Percentiles rank a stretch among this genome's conserved stretches.
phyloP scores from a whole-genome alignment of 1,284 basidiomycete genomes.

The Sanghuangporus sanghuang region DNA sequence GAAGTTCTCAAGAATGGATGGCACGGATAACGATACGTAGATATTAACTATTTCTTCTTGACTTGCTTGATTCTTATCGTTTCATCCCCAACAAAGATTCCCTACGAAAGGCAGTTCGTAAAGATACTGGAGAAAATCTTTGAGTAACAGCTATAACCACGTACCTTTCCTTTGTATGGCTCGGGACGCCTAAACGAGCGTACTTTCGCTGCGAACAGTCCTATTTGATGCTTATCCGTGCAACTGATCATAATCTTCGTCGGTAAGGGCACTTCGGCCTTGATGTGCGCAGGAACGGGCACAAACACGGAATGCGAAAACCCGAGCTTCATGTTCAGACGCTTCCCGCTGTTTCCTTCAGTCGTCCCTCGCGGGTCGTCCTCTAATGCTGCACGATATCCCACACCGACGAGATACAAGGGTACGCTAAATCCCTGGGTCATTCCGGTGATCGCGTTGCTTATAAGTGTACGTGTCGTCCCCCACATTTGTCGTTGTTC shows the following conservation, averaged over 20 bases:
- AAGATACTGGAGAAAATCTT: not conserved
- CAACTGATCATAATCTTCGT: constrained; percentile 67
- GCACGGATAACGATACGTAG: not conserved
- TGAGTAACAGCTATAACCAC: constrained; percentile 25
- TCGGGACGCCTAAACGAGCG: constrained; percentile 86
- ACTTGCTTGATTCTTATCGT: constrained; percentile 86
- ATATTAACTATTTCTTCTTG: constrained; percentile 80
- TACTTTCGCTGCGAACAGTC: constrained; percentile 86
- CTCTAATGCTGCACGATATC: constrained; percentile 88
- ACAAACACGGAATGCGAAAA: constrained; percentile 86
- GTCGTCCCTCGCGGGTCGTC: constrained; percentile 66
- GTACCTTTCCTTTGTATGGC: constrained; percentile 95
- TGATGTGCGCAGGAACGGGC: constrained; percentile 77
- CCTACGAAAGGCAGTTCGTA: constrained; percentile 38
- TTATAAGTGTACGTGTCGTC: constrained; percentile 82
- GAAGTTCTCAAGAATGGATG: no score
- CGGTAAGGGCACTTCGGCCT: constrained; percentile 63
- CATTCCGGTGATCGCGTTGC: constrained; percentile 89
- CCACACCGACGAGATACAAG: constrained; percentile 90
- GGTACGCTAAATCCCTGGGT: constrained; percentile 82
- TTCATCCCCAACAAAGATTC: constrained; percentile 89
- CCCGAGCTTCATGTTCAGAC: constrained; percentile 87
- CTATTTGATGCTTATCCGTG: constrained; percentile 76
- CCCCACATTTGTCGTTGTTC: constrained; percentile 91
- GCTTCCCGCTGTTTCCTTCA: constrained; percentile 53